A percentile compares a stretch with the other conserved stretches of the same genome.
phyloP scores from a whole-genome alignment of 495 filamentous ascomycete species.

The Talaromyces adpressus region DNA sequence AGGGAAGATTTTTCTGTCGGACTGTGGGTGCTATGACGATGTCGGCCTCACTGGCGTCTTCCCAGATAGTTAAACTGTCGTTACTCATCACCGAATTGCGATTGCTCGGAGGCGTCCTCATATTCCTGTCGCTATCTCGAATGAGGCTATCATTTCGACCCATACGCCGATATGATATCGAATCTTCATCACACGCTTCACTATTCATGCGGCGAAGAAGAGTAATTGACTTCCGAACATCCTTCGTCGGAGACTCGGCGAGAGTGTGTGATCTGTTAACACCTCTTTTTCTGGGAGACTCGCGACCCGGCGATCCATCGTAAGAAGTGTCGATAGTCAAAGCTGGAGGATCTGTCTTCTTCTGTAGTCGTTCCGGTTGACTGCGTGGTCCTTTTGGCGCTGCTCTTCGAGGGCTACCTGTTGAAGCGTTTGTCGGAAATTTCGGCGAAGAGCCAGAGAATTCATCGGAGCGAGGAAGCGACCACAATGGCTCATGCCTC shows the following conservation, averaged over 20 bases:
- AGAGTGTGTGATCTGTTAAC: not conserved
- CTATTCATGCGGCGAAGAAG: conserved; percentile 18
- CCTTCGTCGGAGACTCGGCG: not conserved
- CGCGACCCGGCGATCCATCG: not conserved
- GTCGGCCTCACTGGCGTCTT: conserved; percentile 18
- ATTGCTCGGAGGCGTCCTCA: not conserved
- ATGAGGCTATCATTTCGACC: conserved; percentile 1
- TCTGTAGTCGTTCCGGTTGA: conserved; percentile 20
- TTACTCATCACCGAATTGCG: conserved; percentile 5
- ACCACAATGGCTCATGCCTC: conserved; percentile 22
- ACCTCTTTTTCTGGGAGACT: not conserved
- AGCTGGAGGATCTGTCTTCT: conserved; percentile 17
- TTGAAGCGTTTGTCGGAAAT: conserved; percentile 6
- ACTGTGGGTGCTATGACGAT: not conserved
- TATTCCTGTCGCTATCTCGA: not conserved
- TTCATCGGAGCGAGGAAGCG: conserved; percentile 14
- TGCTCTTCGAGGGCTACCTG: conserved; percentile 30
- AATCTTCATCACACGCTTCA: conserved; percentile 12
- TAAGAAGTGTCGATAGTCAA: not conserved
- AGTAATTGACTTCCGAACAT: conserved; percentile 11
- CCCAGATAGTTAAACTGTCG: conserved; percentile 33
- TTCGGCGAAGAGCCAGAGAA: conserved; percentile 14
- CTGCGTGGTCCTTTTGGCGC: conserved; percentile 32
- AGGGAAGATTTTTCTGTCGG: conserved; percentile 6
- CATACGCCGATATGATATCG: conserved; percentile 7